Base-by-base conservation (phyloP, 805 yeast genomes). In the Candida berthetii region DNA sequence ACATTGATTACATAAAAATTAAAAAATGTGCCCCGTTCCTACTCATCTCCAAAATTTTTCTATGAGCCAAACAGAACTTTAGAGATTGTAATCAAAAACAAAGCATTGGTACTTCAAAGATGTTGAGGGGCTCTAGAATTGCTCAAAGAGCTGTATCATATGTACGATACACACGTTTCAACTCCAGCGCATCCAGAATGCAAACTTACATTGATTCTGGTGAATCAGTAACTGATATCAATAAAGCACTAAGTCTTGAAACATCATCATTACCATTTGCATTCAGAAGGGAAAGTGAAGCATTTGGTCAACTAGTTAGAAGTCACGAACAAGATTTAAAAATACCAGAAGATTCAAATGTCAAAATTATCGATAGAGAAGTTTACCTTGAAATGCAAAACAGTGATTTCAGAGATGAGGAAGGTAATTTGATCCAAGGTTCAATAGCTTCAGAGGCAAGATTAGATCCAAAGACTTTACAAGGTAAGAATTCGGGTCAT, bases 401-500 rank as follows among this genome's bases (percentile, higher is more conserved):
- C n/a, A 31, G 16, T 16, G 38, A 36, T 38, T 3, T 46, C 7
- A 14, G 7, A 4, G n/a, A 33, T 10, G n/a, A 9, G 14, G n/a
- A 13, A 18, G 22, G 25, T 32, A 32, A 7, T 16, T 16, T 18
- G 18, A 15, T 11, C 3, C 35, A n/a, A 7, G 16, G 2, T 11
- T 15, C 6, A 33, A 40, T 6, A 57, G 54, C 3, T 41, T 29
- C 13, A 54, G 49, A 27, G 44, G 64, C 59, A 15, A 65, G 91
- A 52, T 61, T 82, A 5, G 74, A 80, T 49, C 76, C 76, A 0
- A 62, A 63, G 18, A 86, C 95, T 0, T 43, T 78, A 4, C 48
- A 56, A 36, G 95, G 83, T 0, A 67, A 80, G 43, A 75, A 74
- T 35, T 55, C 57, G 17, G 69, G 79, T 38, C 52, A 59, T 3